Base-by-base conservation (phyloP, 371 early-diverging fungal species). In the Haplosporangium sp. region DNA sequence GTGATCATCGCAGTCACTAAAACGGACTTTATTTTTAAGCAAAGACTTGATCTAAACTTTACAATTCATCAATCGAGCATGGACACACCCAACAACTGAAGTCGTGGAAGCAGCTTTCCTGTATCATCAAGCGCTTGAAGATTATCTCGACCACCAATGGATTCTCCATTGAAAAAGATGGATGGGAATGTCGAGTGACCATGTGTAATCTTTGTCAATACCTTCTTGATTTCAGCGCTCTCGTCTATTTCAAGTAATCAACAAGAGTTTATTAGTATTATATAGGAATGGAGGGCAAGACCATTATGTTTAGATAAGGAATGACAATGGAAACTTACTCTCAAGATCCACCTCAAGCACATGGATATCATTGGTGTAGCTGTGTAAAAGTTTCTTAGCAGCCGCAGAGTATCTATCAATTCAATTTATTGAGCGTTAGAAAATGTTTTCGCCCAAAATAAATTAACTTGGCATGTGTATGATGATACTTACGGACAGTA, bases 141-240 rank as follows among this genome's bases (percentile, higher is more conserved):
- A 15, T 69, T 74, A 35, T 81, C 81, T 44, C 42, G 34, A 15
- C 81, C 81, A 1, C 81, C 81, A 59, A 81, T 81, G 5, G 81
- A 65, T 62, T 71, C 66, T 40, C 75, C 74, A 17, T 53, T 38
- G 59, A 81, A 65, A 44, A 81, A 81, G 47, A 81, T 81, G 59
- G 81, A 81, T 3, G 81, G 81, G 55, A 74, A 81, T 4, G 81
- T 74, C 8, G 71, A 71, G 66, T 81, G 81, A 17, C 81, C 81
- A 56, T 62, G 56, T 10, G 75, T 40, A 4, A 81, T 67, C 81
- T 71, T 74, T 35, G 71, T 81, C 65, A 81, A 27, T 7, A 81
- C 52, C 17, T 8, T 59, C 59, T 81, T 81, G 69, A 81, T 81
- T 4, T 71, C 66, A 4, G 50, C 75, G 11, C 63, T 39, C 1